phyloP scores from a whole-genome alignment of 2,329 filamentous ascomycete species.

The Hawksworthiomyces lignivorus region DNA sequence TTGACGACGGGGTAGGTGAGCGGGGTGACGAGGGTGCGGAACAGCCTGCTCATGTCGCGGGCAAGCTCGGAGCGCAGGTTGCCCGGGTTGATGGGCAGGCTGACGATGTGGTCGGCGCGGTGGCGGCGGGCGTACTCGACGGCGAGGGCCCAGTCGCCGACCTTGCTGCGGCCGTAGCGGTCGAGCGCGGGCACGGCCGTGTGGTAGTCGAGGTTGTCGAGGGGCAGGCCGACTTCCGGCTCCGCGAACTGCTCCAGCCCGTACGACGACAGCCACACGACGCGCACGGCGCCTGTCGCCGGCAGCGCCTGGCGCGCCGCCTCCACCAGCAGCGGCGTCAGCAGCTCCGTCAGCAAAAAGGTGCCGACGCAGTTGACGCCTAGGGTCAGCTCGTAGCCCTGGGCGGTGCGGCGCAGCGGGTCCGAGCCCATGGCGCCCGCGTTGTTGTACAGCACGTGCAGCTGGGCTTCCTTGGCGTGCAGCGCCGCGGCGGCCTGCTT shows the following conservation, averaged over 20 bases:
- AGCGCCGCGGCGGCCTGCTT: constrained; percentile 22
- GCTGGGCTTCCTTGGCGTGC: constrained; percentile 19
- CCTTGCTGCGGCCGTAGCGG: constrained; percentile 13
- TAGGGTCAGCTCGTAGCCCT: constrained; percentile 18
- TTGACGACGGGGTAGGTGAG: constrained; percentile 23
- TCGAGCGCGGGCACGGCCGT: constrained; percentile 1
- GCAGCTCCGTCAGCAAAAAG: constrained; percentile 18
- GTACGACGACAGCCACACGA: constrained; percentile 16
- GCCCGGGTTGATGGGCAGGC: constrained; percentile 28
- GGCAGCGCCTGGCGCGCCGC: constrained; percentile 10
- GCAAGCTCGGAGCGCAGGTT: constrained; percentile 31
- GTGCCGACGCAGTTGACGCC: constrained; percentile 19
- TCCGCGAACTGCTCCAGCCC: constrained; percentile 13
- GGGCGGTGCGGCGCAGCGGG: constrained; percentile 20
- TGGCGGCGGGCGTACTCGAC: constrained; percentile 15
- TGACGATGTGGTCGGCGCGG: constrained; percentile 10
- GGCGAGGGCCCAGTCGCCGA: constrained; percentile 14
- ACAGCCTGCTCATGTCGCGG: constrained; percentile 19
- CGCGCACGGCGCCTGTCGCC: constrained; percentile 11
- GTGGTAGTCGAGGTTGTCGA: constrained; percentile 12
- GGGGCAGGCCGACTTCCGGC: constrained; percentile 10
- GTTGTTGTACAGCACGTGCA: constrained; percentile 31
- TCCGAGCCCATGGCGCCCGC: constrained; percentile 28
- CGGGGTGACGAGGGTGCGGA: constrained; percentile 14
- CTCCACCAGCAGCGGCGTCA: constrained; percentile 15